Conservation (phyloP, 2,329 filamentous ascomycete species). For the Teratosphaeriaceae sp. region DNA sequence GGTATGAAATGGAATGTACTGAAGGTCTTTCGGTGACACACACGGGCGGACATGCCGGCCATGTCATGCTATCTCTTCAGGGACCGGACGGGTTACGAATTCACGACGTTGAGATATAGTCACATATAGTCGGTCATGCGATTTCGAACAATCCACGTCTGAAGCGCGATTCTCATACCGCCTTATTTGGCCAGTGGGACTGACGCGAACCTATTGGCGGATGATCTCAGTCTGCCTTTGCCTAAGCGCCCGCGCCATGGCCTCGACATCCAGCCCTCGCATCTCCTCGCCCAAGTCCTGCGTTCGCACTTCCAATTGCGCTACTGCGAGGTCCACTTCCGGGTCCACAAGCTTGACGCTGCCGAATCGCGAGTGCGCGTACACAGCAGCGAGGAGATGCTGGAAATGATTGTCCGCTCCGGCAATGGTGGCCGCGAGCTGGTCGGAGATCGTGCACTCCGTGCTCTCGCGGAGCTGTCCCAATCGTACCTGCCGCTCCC, state of each 20-base stretch:
- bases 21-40: no score
- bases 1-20: no score
- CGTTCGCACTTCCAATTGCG: conserved; percentile 31
- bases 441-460: conserved; percentile 27
- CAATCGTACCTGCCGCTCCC: conserved; percentile 31
- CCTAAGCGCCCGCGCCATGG: conserved; percentile 14
- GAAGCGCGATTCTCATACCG: not conserved
- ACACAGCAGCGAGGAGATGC: conserved; percentile 32
- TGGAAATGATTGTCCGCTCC: conserved; percentile 32
- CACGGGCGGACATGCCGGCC: no score
- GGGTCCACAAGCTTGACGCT: conserved; percentile 17
- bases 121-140: no score
- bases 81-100: no score
- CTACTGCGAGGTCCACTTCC: conserved; percentile 25
- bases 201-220: no score
- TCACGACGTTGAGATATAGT: no score
- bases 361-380: conserved; percentile 26
- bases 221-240: conserved; percentile 13
- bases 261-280: conserved; percentile 26
- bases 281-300: conserved; percentile 33
- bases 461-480: conserved; percentile 29
- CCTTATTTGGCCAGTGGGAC: not conserved
- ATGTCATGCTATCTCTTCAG: no score
- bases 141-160: no score
- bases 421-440: conserved; percentile 30